Conservation (phyloP, 305 asterid species). For the Rubia peregrina region DNA sequence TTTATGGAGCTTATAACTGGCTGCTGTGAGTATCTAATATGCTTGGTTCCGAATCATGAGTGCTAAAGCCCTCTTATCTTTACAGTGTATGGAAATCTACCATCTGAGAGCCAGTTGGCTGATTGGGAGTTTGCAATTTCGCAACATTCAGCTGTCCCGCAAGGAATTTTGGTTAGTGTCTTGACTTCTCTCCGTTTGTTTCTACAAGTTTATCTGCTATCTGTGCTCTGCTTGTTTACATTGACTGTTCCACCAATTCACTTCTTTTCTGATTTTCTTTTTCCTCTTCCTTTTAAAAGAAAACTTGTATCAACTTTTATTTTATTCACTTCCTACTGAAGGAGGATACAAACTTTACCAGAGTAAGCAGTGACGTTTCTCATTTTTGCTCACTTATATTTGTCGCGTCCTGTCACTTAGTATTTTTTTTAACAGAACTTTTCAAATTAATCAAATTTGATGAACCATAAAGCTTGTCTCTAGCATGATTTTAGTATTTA, state of each 20-base stretch:
- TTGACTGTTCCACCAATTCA: background rate
- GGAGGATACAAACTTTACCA: background rate
- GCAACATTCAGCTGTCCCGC: conserved; percentile 98
- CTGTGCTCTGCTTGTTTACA: background rate
- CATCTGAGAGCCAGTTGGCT: conserved; percentile 75
- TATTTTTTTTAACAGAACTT: background rate
- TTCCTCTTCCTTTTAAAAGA: background rate
- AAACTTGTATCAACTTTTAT: background rate
- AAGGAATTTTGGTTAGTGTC: conserved; percentile 73
- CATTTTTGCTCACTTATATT: background rate
- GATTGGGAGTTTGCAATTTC: conserved; percentile 96
- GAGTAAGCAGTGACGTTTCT: background rate
- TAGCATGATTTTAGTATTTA: background rate
- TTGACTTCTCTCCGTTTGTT: background rate
- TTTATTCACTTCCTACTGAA: background rate
- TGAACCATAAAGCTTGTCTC: background rate
- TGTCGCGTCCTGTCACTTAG: background rate
- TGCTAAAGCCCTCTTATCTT: background rate
- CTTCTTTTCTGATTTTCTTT: background rate
- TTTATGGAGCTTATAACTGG: background rate
- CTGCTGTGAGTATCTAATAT: background rate
- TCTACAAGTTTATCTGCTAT: background rate
- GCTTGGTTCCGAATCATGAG: background rate
- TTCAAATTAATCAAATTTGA: background rate
- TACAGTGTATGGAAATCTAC: conserved; percentile 93